Evolutionary conservation across 345 rosid species (phyloP).

Genomic region (Euphorbia tirucalli): DNA sequence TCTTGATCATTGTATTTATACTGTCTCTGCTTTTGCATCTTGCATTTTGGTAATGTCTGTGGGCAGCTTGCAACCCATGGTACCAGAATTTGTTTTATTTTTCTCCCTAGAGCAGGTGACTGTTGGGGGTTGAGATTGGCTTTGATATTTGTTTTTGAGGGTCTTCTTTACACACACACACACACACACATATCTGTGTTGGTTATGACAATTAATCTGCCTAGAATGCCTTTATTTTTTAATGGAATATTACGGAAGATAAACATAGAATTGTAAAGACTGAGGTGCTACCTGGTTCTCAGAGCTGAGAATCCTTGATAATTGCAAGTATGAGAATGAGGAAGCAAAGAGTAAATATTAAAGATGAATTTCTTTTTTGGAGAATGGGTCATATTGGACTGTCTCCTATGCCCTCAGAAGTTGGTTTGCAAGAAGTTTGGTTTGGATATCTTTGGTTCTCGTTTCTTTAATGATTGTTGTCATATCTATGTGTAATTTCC

Average conservation of each 20-base stretch:
- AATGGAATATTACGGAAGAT: background rate
- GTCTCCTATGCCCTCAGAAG: background rate
- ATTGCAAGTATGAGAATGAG: too few species aligned
- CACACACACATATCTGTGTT: too few species aligned
- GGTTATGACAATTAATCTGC: background rate
- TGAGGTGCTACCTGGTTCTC: too few species aligned
- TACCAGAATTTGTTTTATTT: too few species aligned
- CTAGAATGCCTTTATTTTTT: background rate
- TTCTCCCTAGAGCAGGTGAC: too few species aligned
- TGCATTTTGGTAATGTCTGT: background rate
- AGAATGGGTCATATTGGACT: background rate
- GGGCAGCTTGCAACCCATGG: background rate
- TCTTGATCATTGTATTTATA: background rate
- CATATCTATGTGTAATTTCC: slow-evolving; percentile 4
- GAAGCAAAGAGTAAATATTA: too few species aligned
- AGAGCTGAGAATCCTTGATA: too few species aligned
- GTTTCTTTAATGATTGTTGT: background rate
- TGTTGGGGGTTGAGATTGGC: background rate
- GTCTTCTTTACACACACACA: background rate
- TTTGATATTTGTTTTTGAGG: background rate
- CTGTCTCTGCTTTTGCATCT: background rate
- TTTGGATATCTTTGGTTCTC: background rate
- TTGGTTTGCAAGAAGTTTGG: background rate
- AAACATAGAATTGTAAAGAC: background rate
- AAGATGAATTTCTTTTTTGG: background rate